These are phyloP conservation scores for Aspergillus sergii DNA, from an alignment of 2,329 filamentous ascomycete genomes.

Conservation along the genomic window DNA sequence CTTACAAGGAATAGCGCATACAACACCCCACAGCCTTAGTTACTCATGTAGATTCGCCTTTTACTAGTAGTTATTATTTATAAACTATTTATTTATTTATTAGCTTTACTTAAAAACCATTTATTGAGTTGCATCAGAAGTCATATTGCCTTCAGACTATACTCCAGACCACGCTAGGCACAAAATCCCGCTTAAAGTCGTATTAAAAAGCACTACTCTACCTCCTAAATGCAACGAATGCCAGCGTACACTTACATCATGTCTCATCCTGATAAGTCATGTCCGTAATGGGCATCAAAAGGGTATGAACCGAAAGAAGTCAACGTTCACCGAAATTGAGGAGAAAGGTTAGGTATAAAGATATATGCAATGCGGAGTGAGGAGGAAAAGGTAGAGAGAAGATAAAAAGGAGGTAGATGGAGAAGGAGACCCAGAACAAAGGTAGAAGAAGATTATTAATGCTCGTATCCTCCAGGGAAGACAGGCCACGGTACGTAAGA, in stretches of 20 bases:
- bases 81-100: too few relatives aligned
- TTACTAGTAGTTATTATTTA: background rate
- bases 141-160: background rate
- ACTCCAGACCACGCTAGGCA: background rate
- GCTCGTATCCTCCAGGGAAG: background rate
- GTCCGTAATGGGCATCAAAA: background rate
- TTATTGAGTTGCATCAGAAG: background rate
- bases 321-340: background rate
- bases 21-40: too few relatives aligned
- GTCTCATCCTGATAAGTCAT: background rate
- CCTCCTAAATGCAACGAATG: background rate
- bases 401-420: background rate
- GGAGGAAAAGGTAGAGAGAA: background rate
- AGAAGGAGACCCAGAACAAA: background rate
- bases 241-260: background rate
- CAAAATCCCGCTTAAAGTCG: background rate
- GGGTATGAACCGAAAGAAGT: slow-evolving; percentile 1
- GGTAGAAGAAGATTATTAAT: background rate
- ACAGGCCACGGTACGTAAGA: background rate
- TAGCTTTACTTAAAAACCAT: too few relatives aligned
- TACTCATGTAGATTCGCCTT: background rate
- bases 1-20: too few relatives aligned
- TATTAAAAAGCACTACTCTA: background rate
- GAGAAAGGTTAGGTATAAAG: background rate
- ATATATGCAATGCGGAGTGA: background rate